Evolutionary conservation across 2,329 filamentous ascomycete genomes (phyloP).

Genomic region (Penicillium sp.): DNA sequence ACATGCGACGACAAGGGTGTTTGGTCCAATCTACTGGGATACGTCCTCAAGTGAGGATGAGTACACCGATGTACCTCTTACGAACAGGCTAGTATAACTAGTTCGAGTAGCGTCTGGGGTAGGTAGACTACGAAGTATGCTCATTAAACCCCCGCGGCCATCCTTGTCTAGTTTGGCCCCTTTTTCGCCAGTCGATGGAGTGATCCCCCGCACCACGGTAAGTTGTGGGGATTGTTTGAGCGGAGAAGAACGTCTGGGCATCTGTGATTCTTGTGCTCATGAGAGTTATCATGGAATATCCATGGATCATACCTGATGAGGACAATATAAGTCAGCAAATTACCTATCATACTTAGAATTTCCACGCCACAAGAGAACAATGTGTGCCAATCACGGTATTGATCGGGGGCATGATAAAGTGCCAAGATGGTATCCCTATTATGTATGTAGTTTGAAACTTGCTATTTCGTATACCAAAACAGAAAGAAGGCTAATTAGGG

Average conservation of each 20-base stretch:
- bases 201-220: not conserved
- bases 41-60: not conserved
- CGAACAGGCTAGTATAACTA: not conserved
- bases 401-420: not conserved
- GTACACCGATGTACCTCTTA: not conserved
- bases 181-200: not conserved
- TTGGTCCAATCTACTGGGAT: not conserved
- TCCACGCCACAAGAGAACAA: not conserved
- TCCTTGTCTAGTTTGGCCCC: constrained; percentile 1
- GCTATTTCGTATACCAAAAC: not conserved
- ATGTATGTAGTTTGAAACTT: not conserved
- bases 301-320: not conserved
- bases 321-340: not conserved
- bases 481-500: constrained; percentile 15
- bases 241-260: not conserved
- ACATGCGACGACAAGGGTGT: not conserved
- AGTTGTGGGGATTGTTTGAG: not conserved
- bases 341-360: not conserved
- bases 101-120: not conserved
- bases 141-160: not conserved
- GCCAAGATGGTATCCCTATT: not conserved
- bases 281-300: not conserved
- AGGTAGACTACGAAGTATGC: not conserved
- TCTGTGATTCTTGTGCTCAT: not conserved
- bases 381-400: not conserved